Conservation (phyloP, 2,329 filamentous ascomycete species). For the Monilinia aucupariae region DNA sequence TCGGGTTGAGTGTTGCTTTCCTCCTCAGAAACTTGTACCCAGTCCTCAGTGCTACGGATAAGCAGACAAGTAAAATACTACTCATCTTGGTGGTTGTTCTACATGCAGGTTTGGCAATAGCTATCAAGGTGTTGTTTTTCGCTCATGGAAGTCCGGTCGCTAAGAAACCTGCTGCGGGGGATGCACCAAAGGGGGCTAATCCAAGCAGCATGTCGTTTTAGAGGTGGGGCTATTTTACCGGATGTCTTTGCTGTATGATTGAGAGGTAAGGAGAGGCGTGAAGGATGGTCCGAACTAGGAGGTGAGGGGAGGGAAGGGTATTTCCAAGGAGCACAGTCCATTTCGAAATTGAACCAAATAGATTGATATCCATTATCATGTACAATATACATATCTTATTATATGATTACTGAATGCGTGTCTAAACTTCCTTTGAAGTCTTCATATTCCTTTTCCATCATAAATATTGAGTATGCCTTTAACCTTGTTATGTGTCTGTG, state of each 20-base stretch:
- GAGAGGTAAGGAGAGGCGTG: not conserved
- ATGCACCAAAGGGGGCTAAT: slow-evolving; percentile 17
- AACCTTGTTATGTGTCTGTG: not conserved
- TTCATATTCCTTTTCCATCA: not conserved
- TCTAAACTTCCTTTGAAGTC: not conserved
- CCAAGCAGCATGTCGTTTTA: slow-evolving; percentile 18
- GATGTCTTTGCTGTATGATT: not conserved
- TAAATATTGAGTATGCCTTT: not conserved
- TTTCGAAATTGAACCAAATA: slow-evolving; percentile 3
- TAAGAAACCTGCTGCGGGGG: slow-evolving; percentile 18
- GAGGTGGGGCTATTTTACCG: not conserved
- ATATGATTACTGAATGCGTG: not conserved
- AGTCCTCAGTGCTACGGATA: slow-evolving; percentile 86
- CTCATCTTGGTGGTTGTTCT: slow-evolving; percentile 77
- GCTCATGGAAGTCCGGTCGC: slow-evolving; percentile 63
- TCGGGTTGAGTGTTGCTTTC: slow-evolving; percentile 76
- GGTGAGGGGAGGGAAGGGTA: not conserved
- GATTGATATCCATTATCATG: slow-evolving; percentile 13
- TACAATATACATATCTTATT: not conserved
- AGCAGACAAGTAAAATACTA: slow-evolving; percentile 82
- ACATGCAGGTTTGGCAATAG: slow-evolving; percentile 83
- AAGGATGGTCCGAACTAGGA: not conserved
- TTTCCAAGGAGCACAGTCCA: not conserved
- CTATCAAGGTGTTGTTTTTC: slow-evolving; percentile 97
- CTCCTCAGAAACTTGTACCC: slow-evolving; percentile 83